These are phyloP conservation scores for Saururus chinensis DNA, from an alignment of 164 flowering plant species.

Conservation along the genomic window DNA sequence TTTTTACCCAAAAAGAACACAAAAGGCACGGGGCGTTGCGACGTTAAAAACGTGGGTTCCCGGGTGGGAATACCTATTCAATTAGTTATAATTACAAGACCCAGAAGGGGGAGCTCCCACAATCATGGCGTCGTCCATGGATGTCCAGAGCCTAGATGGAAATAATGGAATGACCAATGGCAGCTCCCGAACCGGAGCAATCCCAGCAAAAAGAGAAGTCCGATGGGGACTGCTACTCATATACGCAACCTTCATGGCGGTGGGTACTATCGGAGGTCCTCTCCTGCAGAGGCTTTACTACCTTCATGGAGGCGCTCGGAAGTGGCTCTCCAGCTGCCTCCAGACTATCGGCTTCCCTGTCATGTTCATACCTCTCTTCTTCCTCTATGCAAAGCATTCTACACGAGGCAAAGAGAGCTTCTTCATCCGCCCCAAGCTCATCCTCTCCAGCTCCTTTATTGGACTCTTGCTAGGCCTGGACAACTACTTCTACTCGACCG, in stretches of 20 bases:
- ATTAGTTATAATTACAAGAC: too few relatives aligned
- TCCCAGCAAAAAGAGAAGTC: neutral
- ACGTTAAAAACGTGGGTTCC: too few relatives aligned
- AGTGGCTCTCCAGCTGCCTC: constrained; percentile 21
- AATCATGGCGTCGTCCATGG: constrained; percentile 3
- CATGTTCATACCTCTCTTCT: constrained; percentile 10
- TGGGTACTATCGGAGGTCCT: constrained; percentile 16
- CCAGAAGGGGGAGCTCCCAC: neutral
- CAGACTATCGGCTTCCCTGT: constrained; percentile 17
- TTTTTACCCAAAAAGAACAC: too few relatives aligned
- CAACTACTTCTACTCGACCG: constrained; percentile 8
- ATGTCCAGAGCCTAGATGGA: neutral
- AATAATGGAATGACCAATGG: neutral
- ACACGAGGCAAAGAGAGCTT: neutral
- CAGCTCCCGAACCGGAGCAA: neutral
- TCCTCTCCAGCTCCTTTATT: neutral
- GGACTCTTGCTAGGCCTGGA: constrained; percentile 8
- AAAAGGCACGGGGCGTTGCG: too few relatives aligned
- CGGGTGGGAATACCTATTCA: too few relatives aligned
- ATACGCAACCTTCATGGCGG: constrained; percentile 4
- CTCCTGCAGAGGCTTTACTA: constrained; percentile 17
- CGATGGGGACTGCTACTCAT: constrained; percentile 5
- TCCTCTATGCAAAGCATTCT: constrained; percentile 9
- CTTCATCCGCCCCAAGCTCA: neutral
- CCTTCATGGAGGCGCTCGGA: constrained; percentile 21